Percentiles rank a stretch among this genome's conserved stretches.
Evolutionary conservation across 1,284 basidiomycete species (phyloP).

Genomic region (Heterobasidion parviporum): DNA sequence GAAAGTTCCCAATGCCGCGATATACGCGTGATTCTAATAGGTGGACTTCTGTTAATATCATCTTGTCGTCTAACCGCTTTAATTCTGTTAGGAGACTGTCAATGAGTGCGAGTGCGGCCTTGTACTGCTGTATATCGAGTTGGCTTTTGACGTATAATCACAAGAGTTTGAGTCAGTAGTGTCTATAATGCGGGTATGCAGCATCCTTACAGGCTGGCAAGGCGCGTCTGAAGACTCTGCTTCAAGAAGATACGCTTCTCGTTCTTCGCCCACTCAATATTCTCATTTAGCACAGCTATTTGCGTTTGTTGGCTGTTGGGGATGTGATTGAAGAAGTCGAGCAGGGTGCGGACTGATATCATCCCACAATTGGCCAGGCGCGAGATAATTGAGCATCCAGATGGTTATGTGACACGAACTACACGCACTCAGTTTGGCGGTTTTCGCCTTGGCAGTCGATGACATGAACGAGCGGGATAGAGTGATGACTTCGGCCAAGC

Average conservation of each 20-base stretch:
- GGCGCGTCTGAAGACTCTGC: constrained; percentile 88
- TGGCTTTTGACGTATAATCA: constrained; percentile 37
- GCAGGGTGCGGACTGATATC: constrained; percentile 75
- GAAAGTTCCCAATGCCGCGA: constrained; percentile 84
- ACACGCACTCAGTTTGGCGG: constrained; percentile 85
- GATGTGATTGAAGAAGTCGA: constrained; percentile 82
- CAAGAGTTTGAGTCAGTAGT: constrained; percentile 3
- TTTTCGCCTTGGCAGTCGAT: constrained; percentile 95
- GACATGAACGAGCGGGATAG: constrained; percentile 89
- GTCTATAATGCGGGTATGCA: not conserved
- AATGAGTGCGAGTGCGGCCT: constrained; percentile 77
- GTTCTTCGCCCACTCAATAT: constrained; percentile 86
- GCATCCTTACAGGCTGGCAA: constrained; percentile 66
- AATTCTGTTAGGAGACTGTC: constrained; percentile 85
- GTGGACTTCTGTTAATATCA: constrained; percentile 96
- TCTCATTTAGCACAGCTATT: constrained; percentile 82
- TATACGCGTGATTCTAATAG: constrained; percentile 90
- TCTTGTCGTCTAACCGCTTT: constrained; percentile 93
- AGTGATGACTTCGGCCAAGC: constrained; percentile 82
- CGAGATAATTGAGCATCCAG: not conserved
- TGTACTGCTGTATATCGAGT: constrained; percentile 73
- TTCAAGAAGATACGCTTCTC: constrained; percentile 96
- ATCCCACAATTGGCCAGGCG: not conserved
- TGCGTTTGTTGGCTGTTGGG: constrained; percentile 75
- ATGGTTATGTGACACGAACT: not conserved